These are phyloP conservation scores for Turnera subulata DNA, from an alignment of 345 rosid genomes.

Conservation along the genomic window DNA sequence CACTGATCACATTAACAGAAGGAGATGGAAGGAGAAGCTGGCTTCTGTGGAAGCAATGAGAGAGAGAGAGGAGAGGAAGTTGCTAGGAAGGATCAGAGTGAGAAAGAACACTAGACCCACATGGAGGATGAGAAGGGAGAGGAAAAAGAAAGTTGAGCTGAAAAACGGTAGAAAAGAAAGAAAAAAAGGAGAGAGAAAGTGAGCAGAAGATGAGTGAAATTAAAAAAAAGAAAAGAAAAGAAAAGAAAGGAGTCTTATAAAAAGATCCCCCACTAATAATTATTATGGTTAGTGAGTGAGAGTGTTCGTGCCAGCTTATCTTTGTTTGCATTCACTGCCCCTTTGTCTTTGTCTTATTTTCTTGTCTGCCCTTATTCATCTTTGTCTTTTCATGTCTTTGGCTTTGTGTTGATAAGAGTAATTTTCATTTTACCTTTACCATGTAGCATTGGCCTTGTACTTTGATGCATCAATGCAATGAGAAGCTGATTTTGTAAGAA, in stretches of 20 bases:
- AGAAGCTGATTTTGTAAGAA: too few species aligned
- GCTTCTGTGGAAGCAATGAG: not conserved
- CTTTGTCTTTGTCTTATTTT: constrained; percentile 5
- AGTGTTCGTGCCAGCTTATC: not conserved
- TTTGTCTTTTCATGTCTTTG: not conserved
- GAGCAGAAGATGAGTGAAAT: constrained; percentile 26
- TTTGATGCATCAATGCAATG: too few species aligned
- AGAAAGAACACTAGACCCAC: constrained; percentile 21
- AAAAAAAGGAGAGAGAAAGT: not conserved
- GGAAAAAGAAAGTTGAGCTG: not conserved
- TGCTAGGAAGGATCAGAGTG: constrained; percentile 2
- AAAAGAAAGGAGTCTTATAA: too few species aligned
- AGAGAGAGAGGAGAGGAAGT: constrained; percentile 7
- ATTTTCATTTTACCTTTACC: too few species aligned
- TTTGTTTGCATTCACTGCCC: not conserved
- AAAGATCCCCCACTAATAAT: constrained; percentile 3
- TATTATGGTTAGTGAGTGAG: not conserved
- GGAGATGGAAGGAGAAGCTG: not conserved
- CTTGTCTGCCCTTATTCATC: not conserved
- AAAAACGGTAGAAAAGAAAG: not conserved
- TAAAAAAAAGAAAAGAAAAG: constrained; percentile 11
- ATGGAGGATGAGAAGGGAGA: constrained; percentile 10
- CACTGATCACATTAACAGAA: constrained; percentile 51
- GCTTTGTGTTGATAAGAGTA: too few species aligned
- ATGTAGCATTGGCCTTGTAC: too few species aligned